Conservation (phyloP, 306 rosid genomes). For the Arachis stenosperma region DNA sequence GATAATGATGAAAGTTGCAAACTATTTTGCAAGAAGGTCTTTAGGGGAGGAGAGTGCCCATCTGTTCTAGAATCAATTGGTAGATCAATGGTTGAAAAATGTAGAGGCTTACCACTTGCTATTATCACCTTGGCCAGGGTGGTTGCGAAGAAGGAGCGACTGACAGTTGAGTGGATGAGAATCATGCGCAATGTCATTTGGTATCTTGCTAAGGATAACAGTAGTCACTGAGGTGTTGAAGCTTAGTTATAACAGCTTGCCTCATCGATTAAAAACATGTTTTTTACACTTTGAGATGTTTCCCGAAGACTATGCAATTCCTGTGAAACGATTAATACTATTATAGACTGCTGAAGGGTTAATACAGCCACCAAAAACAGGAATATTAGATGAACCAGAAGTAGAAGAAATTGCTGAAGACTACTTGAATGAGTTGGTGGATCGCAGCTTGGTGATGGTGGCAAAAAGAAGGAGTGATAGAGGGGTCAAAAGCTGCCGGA, state of each 20-base stretch:
- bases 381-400: too few species aligned
- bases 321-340: background rate
- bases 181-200: too few species aligned
- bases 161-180: too few species aligned
- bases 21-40: too few species aligned
- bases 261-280: background rate
- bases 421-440: constrained; percentile 24
- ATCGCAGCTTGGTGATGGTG: background rate
- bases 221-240: background rate
- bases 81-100: too few species aligned
- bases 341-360: constrained; percentile 31
- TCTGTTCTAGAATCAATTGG: too few species aligned
- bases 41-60: too few species aligned
- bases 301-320: background rate
- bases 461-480: constrained; percentile 17
- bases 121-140: too few species aligned
- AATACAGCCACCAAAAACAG: background rate
- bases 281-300: background rate
- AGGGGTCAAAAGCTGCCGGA: constrained; percentile 22
- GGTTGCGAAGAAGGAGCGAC: too few species aligned
- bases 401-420: too few species aligned
- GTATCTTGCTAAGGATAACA: background rate
- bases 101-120: too few species aligned
- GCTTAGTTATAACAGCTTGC: constrained; percentile 26
- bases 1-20: too few species aligned